Evolutionary conservation across 140 eudicot genomes (phyloP).

Genomic region (Oenanthe javanica): DNA sequence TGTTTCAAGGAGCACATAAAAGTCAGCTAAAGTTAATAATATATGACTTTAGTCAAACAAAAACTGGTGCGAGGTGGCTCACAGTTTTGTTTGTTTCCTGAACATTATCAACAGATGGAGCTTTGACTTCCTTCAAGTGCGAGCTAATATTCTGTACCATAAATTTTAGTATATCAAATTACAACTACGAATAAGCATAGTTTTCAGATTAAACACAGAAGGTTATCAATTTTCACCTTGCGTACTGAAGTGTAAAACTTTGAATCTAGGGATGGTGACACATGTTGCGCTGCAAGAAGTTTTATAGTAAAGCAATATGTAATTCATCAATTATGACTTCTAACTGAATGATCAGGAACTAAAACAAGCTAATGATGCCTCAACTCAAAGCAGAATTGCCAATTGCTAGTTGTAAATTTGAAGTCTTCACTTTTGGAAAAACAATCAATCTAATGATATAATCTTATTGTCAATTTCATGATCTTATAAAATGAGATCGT

Average conservation of each 20-base stretch:
- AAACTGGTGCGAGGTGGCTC: constrained; percentile 11
- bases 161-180: constrained; percentile 11
- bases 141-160: constrained; percentile 39
- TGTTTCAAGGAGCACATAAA: constrained; percentile 13
- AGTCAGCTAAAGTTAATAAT: constrained; percentile 1
- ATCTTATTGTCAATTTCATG: neutral
- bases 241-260: constrained; percentile 15
- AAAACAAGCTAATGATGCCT: neutral
- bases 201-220: neutral
- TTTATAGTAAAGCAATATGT: constrained; percentile 1
- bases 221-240: constrained; percentile 28
- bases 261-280: constrained; percentile 19
- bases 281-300: constrained; percentile 35
- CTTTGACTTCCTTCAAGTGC: constrained; percentile 4
- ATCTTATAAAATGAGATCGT: neutral
- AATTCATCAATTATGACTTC: neutral
- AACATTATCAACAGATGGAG: constrained; percentile 15
- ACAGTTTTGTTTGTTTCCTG: constrained; percentile 37
- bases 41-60: constrained; percentile 11
- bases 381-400: neutral
- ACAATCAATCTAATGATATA: neutral
- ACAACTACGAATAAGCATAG: neutral
- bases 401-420: neutral
- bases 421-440: neutral
- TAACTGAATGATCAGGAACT: neutral